These are phyloP conservation scores for Microsporum ferrugineum DNA, from an alignment of 2,329 filamentous ascomycete species.

Conservation along the genomic window DNA sequence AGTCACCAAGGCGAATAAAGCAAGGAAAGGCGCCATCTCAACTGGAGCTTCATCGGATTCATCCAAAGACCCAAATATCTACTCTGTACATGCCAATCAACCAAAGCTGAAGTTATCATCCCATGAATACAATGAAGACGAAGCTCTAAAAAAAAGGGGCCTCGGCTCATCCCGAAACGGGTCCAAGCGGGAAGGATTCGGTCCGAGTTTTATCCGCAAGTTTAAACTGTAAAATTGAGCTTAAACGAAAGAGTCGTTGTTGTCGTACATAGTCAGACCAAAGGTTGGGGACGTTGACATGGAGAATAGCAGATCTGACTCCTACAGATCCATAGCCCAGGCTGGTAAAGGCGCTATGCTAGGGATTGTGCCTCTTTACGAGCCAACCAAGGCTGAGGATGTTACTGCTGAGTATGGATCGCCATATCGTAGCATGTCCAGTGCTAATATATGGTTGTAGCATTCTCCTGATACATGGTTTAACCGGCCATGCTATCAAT, in stretches of 20 bases:
- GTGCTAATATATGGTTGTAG: not conserved
- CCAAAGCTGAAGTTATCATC: too few species aligned
- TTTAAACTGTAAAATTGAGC: not conserved
- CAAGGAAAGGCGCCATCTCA: too few species aligned
- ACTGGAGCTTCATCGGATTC: too few species aligned
- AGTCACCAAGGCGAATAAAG: too few species aligned
- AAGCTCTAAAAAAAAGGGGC: not conserved
- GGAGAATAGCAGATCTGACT: not conserved
- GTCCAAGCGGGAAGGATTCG: not conserved
- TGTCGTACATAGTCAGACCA: not conserved
- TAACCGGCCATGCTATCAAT: conserved; percentile 1
- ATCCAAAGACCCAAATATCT: too few species aligned
- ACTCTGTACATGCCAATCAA: too few species aligned
- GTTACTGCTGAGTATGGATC: not conserved
- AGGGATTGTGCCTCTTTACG: not conserved
- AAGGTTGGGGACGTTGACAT: not conserved
- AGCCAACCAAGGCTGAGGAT: not conserved
- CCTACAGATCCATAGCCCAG: not conserved
- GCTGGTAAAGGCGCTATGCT: not conserved
- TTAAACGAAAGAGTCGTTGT: not conserved
- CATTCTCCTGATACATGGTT: conserved; percentile 3
- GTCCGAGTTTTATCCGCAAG: not conserved
- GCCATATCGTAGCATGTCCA: not conserved
- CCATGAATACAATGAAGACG: too few species aligned
- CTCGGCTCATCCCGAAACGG: not conserved